These are phyloP conservation scores for Nannochloris sp. DNA, from an alignment of 139 green algal genomes.

Conservation along the genomic window DNA sequence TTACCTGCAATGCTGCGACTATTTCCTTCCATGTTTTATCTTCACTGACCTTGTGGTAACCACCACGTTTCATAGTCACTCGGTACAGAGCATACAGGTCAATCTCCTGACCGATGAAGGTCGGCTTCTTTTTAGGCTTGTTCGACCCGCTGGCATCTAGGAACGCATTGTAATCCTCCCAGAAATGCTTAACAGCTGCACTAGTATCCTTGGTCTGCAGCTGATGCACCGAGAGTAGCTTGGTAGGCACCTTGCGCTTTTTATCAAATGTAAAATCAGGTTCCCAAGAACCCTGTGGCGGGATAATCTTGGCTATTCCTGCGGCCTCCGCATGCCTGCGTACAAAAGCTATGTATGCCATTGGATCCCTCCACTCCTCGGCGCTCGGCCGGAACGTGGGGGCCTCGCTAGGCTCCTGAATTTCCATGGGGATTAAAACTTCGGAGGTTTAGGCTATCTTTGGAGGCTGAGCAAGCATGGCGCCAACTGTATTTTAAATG, in stretches of 20 bases:
- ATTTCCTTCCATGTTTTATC: slow-evolving; percentile 72
- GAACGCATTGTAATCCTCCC: slow-evolving; percentile 48
- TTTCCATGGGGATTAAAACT: no score
- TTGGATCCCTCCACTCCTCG: slow-evolving; percentile 60
- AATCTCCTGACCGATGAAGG: slow-evolving; percentile 54
- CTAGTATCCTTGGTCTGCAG: slow-evolving; percentile 47
- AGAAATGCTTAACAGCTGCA: slow-evolving; percentile 33
- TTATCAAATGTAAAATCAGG: slow-evolving; percentile 58
- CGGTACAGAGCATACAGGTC: slow-evolving; percentile 61
- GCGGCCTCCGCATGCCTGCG: slow-evolving; percentile 35
- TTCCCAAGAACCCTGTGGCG: slow-evolving; percentile 55
- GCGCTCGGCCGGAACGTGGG: slow-evolving; percentile 59
- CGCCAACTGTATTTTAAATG: no score
- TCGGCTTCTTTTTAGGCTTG: slow-evolving; percentile 40
- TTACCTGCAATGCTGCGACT: slow-evolving; percentile 51
- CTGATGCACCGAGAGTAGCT: slow-evolving; percentile 73
- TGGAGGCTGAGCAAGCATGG: no score
- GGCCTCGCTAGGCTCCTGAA: no score
- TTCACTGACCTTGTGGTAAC: slow-evolving; percentile 54
- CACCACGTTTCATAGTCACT: slow-evolving; percentile 55
- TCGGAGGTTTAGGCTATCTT: no score
- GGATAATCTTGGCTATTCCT: slow-evolving; percentile 69
- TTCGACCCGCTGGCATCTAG: slow-evolving; percentile 31
- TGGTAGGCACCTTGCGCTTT: slow-evolving; percentile 56
- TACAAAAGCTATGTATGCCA: slow-evolving; percentile 60